Base-by-base conservation (phyloP, 345 rosid species). In the Reutealis trisperma region DNA sequence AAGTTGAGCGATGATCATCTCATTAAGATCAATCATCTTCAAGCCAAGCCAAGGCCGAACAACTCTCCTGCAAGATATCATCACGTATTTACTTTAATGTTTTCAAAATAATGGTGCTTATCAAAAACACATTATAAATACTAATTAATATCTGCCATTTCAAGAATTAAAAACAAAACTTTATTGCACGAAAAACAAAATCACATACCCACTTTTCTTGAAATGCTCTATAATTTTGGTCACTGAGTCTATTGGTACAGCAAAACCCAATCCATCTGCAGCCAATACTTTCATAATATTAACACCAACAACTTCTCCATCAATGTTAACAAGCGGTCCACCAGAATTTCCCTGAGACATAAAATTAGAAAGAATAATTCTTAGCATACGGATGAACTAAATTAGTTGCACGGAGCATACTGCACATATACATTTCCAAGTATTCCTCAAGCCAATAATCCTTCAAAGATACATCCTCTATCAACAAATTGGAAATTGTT, bases 1-100 rank as follows among this genome's bases (percentile, higher is more conserved):
- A 70, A 93, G 98, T 84, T 92, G 98, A 73, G 90, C 86, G 67
- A 88, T 63, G 58, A 93, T 92, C 94, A 92, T 84, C 51, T 89
- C 86, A 68, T 95, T 93, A 68, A 95, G 94, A 77, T 95, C 99
- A 47, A 93, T 85, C 99, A 95, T 90, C 86, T 89, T 93, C 83
- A 92, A 79, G 82, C 98, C 99, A 83, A 95, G 86, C 97, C 99
- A 95, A 47, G 98, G 97, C 37, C 98, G 90, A 44, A 95, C 71
- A 44, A 95, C 99, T 85, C 99, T 89, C 84, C 99, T 93, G 93
- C 86, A 85, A 72, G 59, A 24, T 54, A 75, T 51, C 0, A 52
- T 27, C 24, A 45, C 21, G 16, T 27, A 55, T 37, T 75, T n/a
- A 71, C 64, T 70, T 44, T 16, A 73, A 67, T 59, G 5, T 5